phyloP scores from a whole-genome alignment of 768 basidiomycete species.

The Daedalea quercina region DNA sequence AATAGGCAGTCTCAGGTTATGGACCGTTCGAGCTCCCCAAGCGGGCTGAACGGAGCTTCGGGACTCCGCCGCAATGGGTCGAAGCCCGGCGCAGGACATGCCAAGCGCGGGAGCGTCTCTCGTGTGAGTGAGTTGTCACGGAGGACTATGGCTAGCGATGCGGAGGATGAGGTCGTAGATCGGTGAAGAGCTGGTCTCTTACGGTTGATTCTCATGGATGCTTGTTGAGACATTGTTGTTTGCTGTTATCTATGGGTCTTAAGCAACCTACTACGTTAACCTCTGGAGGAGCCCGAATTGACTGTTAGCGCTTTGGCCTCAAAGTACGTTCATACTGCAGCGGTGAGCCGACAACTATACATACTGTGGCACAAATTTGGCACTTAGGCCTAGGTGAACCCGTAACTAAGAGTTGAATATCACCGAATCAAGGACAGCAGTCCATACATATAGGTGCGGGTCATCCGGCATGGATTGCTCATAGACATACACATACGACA shows the following conservation, averaged over 20 bases:
- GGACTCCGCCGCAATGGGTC: constrained; percentile 15
- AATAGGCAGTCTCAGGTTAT: constrained; percentile 43
- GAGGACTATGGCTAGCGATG: constrained; percentile 79
- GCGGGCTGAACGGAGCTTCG: constrained; percentile 8
- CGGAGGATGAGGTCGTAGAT: constrained; percentile 63
- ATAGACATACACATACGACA: not conserved
- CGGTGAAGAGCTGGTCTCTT: not conserved
- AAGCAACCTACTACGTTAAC: not conserved
- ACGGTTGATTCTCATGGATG: not conserved
- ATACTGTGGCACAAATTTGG: too few species aligned
- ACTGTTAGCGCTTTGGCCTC: not conserved
- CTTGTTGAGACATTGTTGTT: not conserved
- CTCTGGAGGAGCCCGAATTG: not conserved
- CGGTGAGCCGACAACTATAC: not conserved
- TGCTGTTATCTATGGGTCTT: too few species aligned
- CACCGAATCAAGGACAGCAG: too few species aligned
- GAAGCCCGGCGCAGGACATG: constrained; percentile 13
- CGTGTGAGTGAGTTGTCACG: constrained; percentile 40
- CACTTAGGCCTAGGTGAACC: too few species aligned
- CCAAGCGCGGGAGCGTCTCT: constrained; percentile 26
- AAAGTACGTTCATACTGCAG: not conserved
- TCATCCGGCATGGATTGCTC: too few species aligned
- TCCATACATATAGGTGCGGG: too few species aligned
- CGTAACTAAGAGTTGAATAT: too few species aligned
- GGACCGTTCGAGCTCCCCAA: constrained; percentile 14